These are phyloP conservation scores for Tetraselmis chui DNA, from an alignment of 139 green algal genomes.

Conservation along the genomic window DNA sequence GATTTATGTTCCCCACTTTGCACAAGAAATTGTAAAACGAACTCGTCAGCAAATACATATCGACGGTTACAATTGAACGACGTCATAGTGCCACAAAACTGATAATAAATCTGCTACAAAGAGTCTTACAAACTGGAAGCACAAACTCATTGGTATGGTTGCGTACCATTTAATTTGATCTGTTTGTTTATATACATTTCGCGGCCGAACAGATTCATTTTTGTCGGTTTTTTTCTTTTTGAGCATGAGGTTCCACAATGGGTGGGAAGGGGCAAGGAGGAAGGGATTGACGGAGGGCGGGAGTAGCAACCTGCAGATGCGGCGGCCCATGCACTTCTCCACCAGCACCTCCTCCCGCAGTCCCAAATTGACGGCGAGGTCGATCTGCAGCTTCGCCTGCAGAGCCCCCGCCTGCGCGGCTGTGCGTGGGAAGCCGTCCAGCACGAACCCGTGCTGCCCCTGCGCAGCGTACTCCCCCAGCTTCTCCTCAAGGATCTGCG, in stretches of 20 bases:
- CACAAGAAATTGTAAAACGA: too few species aligned
- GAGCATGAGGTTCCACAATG: constrained; percentile 3
- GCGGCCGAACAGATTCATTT: too few species aligned
- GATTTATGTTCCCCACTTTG: too few species aligned
- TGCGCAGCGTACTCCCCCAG: constrained; percentile 31
- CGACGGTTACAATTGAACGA: too few species aligned
- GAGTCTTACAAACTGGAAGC: too few species aligned
- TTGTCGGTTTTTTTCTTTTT: too few species aligned
- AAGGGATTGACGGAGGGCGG: neutral
- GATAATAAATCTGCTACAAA: too few species aligned
- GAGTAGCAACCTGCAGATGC: neutral
- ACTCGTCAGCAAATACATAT: too few species aligned
- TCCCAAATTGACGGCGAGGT: constrained; percentile 81
- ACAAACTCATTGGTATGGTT: too few species aligned
- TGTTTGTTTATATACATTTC: too few species aligned
- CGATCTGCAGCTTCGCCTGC: constrained; percentile 42
- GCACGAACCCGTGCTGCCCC: constrained; percentile 74
- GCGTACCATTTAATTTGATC: too few species aligned
- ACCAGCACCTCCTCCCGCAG: constrained; percentile 85
- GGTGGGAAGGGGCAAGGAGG: neutral
- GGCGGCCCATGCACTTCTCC: constrained; percentile 74
- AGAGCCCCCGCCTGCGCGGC: constrained; percentile 61
- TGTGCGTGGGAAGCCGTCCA: constrained; percentile 93
- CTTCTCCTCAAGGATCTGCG: constrained; percentile 55
- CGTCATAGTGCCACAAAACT: too few species aligned